Conservation (phyloP, 2,329 filamentous ascomycete species). For the Arthrobotrys sphaeroides region DNA sequence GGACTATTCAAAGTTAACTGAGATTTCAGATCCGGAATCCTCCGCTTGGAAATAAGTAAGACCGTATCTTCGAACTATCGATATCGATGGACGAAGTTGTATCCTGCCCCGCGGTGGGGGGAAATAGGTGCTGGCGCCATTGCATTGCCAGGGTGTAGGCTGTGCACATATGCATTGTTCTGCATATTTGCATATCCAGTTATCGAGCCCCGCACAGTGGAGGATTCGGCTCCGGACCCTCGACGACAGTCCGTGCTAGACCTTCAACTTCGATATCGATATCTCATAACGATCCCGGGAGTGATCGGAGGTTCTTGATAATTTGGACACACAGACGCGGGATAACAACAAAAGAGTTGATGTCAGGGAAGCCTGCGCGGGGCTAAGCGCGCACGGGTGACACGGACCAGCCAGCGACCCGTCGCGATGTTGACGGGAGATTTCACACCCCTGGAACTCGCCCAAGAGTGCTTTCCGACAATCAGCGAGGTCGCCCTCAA, state of each 20-base stretch:
- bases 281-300: neutral
- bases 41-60: neutral
- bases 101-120: conserved; percentile 6
- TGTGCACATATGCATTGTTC: no score
- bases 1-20: no score
- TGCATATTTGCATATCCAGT: conserved; percentile 2
- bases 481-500: conserved; percentile 16
- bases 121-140: neutral
- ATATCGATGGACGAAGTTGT: neutral
- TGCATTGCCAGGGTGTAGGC: neutral
- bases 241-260: neutral
- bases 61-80: neutral
- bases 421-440: conserved; percentile 3
- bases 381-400: neutral
- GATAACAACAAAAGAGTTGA: neutral
- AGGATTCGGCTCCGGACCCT: neutral
- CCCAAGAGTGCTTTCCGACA: conserved; percentile 31
- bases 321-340: neutral
- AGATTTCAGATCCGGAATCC: neutral
- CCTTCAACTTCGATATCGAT: neutral
- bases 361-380: no score
- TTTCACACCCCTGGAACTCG: conserved; percentile 23
- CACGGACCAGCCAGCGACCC: neutral
- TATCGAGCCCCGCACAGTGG: conserved; percentile 27
- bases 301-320: neutral